Base-by-base conservation (phyloP, 345 rosid species). In the Moringa oleifera region DNA sequence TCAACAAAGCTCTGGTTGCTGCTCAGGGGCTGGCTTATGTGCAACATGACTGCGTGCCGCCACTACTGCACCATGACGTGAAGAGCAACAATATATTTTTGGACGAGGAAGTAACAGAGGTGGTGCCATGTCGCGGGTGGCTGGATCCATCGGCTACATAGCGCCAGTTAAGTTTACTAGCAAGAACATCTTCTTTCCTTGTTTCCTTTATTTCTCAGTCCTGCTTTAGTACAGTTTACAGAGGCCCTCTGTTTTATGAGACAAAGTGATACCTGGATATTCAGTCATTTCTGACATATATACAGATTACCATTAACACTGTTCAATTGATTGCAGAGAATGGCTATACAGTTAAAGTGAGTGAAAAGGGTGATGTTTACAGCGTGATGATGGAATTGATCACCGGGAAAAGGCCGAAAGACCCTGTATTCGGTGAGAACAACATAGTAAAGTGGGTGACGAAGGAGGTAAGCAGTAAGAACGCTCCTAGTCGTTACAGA, bases 11-110 rank as follows among this genome's bases (percentile, higher is more conserved):
- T 0, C 20, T 77, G 1, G 90, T 88, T 13, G 79, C 83, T 0
- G 90, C 92, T 1, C 80, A 77, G 57, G 97, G 97, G 21, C 71
- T 87, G 56, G 85, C 90, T 59, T 87, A 90, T 58, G 55, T 87
- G 68, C 97, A 90, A 31, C 95, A 80, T 24, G 97, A 90, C 58
- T 82, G 82, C 17, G 77, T 72, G 56, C 90, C 92, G 18, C 61
- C 84, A 11, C 85, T 90, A 23, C 72, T 90, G 65, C 92, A 90
- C 71, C 80, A 95, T 19, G 97, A 87, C 60, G 92, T 90, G 47
- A 90, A 83, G 84, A 83, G 90, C 51, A 85, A 79, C 72, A 90
- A 87, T 16, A 84, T 90, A 21, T 67, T 90, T 41, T 60, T 90
- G 73, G 95, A 85, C 56, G 74, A 61, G 6, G 90, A 83, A 45